Evolutionary conservation across 2,329 filamentous ascomycete genomes (phyloP), one percentile per base, ranked within the genome.

Genomic region (Aspergillus eucalypticola): DNA sequence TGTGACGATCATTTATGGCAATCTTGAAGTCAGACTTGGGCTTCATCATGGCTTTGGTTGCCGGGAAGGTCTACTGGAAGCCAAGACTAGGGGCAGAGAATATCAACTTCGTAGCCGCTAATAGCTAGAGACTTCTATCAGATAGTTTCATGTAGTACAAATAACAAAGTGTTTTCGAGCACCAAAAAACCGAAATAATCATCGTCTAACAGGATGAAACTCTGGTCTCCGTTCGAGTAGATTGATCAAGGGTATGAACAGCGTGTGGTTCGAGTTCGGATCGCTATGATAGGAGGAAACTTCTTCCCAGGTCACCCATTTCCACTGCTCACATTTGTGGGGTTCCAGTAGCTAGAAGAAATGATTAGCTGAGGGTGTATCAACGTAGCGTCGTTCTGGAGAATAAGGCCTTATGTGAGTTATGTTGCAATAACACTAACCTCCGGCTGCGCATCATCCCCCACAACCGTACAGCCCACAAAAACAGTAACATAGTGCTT

Each of bases 401-500:
- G 19, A 50, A 21, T 3, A 5, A 23, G 5, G 1, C 11, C 8
- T 8, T 4, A 46, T 5, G 8, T 19, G n/a, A 11, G 25, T 5
- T 23, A 42, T 6, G 11, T 13, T 38, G 25, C 8, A 3, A 35
- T 21, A 10, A 56, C 67, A 74, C 80, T 68, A 60, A 89, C 87
- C 79, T 81, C 58, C 0, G 88, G 83, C 63, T 84, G 72, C 21
- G 80, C 79, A 0, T 68, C 64, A 17, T 80, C 76, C 21, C 85
- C 80, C 0, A 75, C 69, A 66, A 85, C 76, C 46, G 74, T 75
- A 41, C 84, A 86, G 0, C 78, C 76, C 62, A 91, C 84, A 66
- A 90, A 92, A 3, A 92, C 72, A 0, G 90, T 93, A 52, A 92
- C 81, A 68, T 93, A 94, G 70, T 94, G 90, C 73, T 88, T 90